These are phyloP conservation scores for Haplosporangium gracile DNA, from an alignment of 192 early-diverging fungal species.

Conservation along the genomic window DNA sequence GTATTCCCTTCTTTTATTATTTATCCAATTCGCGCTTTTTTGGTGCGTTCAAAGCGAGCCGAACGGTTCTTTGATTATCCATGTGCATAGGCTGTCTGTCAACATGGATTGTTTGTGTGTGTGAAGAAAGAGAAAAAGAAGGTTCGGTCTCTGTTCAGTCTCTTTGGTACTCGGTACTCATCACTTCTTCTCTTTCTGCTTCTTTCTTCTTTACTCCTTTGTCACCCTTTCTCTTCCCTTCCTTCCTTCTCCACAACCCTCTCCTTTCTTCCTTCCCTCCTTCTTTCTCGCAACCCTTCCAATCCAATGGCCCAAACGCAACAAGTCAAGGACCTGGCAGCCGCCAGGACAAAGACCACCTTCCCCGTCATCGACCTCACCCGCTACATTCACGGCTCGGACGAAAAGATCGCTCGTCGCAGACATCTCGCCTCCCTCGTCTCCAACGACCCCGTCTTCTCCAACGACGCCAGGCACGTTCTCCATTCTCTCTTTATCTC, in stretches of 20 bases:
- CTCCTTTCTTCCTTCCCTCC: neutral
- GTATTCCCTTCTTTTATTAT: neutral
- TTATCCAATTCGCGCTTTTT: neutral
- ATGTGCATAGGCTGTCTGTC: neutral
- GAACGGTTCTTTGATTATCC: neutral
- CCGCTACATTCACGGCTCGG: conserved; percentile 53
- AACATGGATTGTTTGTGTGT: too few species aligned
- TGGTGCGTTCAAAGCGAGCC: conserved; percentile 1
- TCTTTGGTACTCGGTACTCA: neutral
- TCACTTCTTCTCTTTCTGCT: neutral
- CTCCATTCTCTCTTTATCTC: neutral
- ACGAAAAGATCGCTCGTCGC: conserved; percentile 29
- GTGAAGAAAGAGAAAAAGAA: neutral
- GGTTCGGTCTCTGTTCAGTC: neutral
- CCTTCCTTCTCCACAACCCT: neutral
- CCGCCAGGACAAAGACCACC: conserved; percentile 35
- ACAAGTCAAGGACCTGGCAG: conserved; percentile 41
- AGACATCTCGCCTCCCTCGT: conserved; percentile 32
- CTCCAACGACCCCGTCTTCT: conserved; percentile 46
- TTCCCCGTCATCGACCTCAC: conserved; percentile 45
- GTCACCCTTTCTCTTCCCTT: conserved; percentile 1
- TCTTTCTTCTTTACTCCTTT: neutral
- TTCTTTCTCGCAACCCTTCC: neutral
- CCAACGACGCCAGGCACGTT: conserved; percentile 27
- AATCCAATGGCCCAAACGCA: conserved; percentile 29